phyloP scores from a whole-genome alignment of 768 basidiomycete genomes.

The Piloderma croceum region DNA sequence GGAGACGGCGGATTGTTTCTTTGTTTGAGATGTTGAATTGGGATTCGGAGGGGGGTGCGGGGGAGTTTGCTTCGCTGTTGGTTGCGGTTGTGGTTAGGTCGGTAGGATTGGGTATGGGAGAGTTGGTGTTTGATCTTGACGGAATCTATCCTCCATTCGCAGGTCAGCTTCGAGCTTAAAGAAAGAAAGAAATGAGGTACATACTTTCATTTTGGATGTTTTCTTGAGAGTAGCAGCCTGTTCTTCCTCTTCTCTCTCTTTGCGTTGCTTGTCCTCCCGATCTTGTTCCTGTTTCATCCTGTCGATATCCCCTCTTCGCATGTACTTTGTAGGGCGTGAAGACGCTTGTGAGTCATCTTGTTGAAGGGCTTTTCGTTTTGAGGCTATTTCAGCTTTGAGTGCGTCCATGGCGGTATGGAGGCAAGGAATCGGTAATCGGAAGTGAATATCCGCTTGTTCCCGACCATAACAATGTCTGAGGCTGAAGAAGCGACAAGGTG shows the following conservation, averaged over 20 bases:
- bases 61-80: too few species aligned
- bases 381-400: conserved; percentile 82
- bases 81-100: conserved; percentile 42
- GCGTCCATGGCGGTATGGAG: conserved; percentile 61
- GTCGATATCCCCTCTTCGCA: conserved; percentile 89
- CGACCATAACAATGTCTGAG: conserved; percentile 56
- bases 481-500: conserved; percentile 47
- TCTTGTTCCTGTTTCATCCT: conserved; percentile 48
- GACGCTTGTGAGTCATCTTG: conserved; percentile 31
- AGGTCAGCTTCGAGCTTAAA: conserved; percentile 29
- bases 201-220: conserved; percentile 43
- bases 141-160: conserved; percentile 44
- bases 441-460: conserved; percentile 10
- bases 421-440: conserved; percentile 32
- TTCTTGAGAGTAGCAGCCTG: conserved; percentile 13
- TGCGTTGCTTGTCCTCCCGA: conserved; percentile 28
- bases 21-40: conserved; percentile 93
- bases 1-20: conserved; percentile 84
- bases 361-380: conserved; percentile 75
- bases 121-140: conserved; percentile 37
- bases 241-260: conserved; percentile 29
- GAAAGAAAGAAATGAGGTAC: conserved; percentile 17
- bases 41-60: too few species aligned
- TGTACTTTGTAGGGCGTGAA: conserved; percentile 73
- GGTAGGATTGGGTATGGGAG: conserved; percentile 26